These are phyloP conservation scores for Byssochlamys sp. DNA, from an alignment of 2,329 filamentous ascomycete species.

Conservation along the genomic window DNA sequence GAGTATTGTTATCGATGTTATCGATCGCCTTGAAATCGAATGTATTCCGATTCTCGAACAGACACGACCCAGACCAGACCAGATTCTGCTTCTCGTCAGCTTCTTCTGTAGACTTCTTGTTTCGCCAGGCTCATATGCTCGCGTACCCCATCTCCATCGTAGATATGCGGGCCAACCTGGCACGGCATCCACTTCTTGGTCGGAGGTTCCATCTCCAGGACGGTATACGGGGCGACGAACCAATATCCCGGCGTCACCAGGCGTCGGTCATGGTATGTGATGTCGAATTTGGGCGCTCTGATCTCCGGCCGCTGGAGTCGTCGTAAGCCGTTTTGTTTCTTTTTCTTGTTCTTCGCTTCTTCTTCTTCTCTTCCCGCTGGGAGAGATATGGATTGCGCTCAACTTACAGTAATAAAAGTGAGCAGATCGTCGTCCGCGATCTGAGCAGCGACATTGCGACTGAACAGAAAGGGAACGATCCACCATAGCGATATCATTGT, in stretches of 20 bases:
- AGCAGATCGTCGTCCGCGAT: slow-evolving; percentile 20
- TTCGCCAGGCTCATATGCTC: background rate
- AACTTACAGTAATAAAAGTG: slow-evolving; percentile 25
- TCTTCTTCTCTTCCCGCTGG: too few relatives aligned
- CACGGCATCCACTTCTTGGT: slow-evolving; percentile 27
- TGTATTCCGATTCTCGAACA: slow-evolving; percentile 38
- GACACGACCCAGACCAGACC: slow-evolving; percentile 40
- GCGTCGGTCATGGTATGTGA: slow-evolving; percentile 18
- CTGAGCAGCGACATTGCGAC: background rate
- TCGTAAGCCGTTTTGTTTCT: background rate
- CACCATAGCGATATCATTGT: background rate
- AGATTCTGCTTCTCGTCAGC: slow-evolving; percentile 24
- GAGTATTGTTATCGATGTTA: slow-evolving; percentile 33
- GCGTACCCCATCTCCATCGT: slow-evolving; percentile 37
- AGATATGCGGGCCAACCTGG: slow-evolving; percentile 42
- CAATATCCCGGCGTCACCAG: slow-evolving; percentile 36
- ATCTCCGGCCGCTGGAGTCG: slow-evolving; percentile 16
- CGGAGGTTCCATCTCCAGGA: slow-evolving; percentile 13
- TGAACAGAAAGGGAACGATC: background rate
- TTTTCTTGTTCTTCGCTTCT: background rate
- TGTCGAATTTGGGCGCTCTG: slow-evolving; percentile 17
- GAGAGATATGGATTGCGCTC: background rate
- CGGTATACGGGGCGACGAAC: slow-evolving; percentile 39
- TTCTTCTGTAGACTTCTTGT: background rate
- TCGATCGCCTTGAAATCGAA: slow-evolving; percentile 40